Evolutionary conservation across 257 asterid species (phyloP).

Genomic region (Euphrasia confusa): DNA sequence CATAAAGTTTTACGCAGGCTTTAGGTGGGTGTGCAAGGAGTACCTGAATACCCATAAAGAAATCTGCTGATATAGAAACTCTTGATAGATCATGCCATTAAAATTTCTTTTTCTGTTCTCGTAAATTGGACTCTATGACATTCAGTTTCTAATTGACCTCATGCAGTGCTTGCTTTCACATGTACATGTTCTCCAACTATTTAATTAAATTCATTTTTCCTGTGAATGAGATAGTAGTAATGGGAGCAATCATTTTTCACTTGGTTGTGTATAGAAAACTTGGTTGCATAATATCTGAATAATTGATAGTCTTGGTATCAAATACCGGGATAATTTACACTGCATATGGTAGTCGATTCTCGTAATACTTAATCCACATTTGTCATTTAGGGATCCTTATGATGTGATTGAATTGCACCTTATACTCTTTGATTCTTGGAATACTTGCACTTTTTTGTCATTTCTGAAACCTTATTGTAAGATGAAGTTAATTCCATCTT

Average conservation of each 20-base stretch:
- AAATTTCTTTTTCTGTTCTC: not conserved
- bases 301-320: not conserved
- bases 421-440: not conserved
- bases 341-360: not conserved
- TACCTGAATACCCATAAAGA: constrained; percentile 51
- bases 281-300: not conserved
- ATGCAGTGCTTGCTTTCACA: constrained; percentile 4
- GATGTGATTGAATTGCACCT: constrained; percentile 3
- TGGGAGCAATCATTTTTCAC: not conserved
- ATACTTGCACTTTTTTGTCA: not conserved
- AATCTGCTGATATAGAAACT: constrained; percentile 38
- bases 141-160: constrained; percentile 5
- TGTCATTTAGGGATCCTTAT: constrained; percentile 10
- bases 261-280: not conserved
- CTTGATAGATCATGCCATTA: constrained; percentile 6
- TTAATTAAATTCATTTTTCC: not conserved
- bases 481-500: constrained; percentile 6
- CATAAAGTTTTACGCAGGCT: constrained; percentile 46
- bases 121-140: constrained; percentile 2
- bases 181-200: constrained; percentile 1
- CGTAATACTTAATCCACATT: not conserved
- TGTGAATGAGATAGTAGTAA: not conserved
- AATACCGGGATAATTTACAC: not conserved
- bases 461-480: constrained; percentile 6
- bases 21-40: constrained; percentile 67